phyloP scores from a whole-genome alignment of 1,284 basidiomycete genomes.

The Tremellales sp. region DNA sequence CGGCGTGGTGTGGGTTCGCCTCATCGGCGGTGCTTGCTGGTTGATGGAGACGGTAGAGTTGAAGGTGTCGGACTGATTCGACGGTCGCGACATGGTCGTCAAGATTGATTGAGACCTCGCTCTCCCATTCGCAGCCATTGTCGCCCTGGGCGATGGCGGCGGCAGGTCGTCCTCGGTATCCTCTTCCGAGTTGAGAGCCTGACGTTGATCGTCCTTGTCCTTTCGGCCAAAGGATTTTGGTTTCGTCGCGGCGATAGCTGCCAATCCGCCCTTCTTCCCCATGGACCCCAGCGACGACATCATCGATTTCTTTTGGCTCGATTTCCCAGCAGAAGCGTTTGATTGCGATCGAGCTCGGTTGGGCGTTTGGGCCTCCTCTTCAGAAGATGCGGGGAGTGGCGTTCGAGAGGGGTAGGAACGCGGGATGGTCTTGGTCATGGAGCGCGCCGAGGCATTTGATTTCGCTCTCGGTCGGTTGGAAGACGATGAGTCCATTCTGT shows the following conservation, averaged over 20 bases:
- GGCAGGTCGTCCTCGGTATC: slow-evolving; percentile 49
- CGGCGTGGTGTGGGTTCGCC: slow-evolving; percentile 36
- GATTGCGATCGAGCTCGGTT: slow-evolving; percentile 42
- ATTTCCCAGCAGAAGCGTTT: slow-evolving; percentile 32
- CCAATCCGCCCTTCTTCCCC: slow-evolving; percentile 34
- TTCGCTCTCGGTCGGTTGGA: slow-evolving; percentile 30
- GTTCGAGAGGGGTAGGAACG: slow-evolving; percentile 11
- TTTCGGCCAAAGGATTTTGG: slow-evolving; percentile 53
- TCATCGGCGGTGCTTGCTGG: slow-evolving; percentile 26
- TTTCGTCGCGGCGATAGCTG: slow-evolving; percentile 12
- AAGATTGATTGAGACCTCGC: slow-evolving; percentile 9
- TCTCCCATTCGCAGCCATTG: slow-evolving; percentile 3
- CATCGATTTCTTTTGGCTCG: slow-evolving; percentile 32
- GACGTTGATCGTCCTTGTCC: slow-evolving; percentile 50
- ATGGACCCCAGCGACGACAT: slow-evolving; percentile 42
- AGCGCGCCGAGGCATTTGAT: slow-evolving; percentile 31
- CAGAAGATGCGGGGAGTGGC: slow-evolving; percentile 21
- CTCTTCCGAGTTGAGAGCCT: slow-evolving; percentile 39
- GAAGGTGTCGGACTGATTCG: background rate
- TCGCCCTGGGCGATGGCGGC: slow-evolving; percentile 7
- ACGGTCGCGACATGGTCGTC: slow-evolving; percentile 1
- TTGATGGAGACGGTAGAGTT: background rate
- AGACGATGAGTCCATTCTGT: slow-evolving; percentile 2
- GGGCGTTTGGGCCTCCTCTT: slow-evolving; percentile 26
- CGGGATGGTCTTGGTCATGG: slow-evolving; percentile 9